Evolutionary conservation across 768 basidiomycete species (phyloP), one percentile per base, ranked within the genome.

Genomic region (Auriscalpium orientale): DNA sequence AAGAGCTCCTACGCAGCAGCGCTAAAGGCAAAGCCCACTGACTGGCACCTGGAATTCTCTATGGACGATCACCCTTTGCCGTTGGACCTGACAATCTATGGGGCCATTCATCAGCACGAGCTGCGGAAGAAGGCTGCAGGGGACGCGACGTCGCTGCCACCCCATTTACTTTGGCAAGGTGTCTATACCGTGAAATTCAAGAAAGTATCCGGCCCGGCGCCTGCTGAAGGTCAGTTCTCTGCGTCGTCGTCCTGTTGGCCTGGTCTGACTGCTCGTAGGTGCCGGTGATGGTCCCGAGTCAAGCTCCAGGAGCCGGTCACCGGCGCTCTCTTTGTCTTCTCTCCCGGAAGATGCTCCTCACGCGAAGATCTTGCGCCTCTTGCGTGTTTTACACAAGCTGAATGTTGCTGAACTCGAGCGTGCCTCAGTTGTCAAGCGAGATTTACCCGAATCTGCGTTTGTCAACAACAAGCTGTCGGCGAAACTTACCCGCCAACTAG

Each of bases 401-500:
- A 95, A 94, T 60, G 78, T 82, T 0, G 72, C 83, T n/a, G 85
- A 89, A 64, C 71, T 74, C 9, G 88, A 89, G 66, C 78, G 85
- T n/a, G 70, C 76, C 9, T 62, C 71, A 0, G 77, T 80, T 8
- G 77, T 82, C 55, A 81, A 76, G 56, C 78, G 82, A 43, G 78
- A 76, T 58, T 74, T 97, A 16, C 74, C 85, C 2, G 91, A 94
- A 60, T 81, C 90, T 0, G 82, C 90, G 0, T 99, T 99, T 68
- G 83, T 98, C 59, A 99, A 98, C 69, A 98, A 97, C 74, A 99
- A 99, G 70, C 74, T 99, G 28, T 93, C 93, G 2, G 97, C 97
- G 10, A 99, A 99, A 71, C 79, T 99, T n/a, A 93, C 92, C 12
- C 82, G 97, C 37, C 97, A 98, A 67, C 70, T 99, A 45, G 97